phyloP scores from a whole-genome alignment of 768 basidiomycete genomes.

The Xerocomus potaroensis region DNA sequence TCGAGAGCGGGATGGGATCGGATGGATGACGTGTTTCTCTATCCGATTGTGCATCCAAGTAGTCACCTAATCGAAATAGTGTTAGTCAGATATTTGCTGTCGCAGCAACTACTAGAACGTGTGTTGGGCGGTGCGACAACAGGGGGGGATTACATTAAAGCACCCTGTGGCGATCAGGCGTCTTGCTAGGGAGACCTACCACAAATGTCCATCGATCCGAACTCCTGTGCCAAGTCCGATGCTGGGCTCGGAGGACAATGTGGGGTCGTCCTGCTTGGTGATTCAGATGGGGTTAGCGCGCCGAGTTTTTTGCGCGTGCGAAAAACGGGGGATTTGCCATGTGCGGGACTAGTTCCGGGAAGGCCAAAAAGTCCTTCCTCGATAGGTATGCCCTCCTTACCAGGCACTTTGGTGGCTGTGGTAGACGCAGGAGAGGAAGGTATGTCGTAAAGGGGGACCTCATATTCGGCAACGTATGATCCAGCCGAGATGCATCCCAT shows the following conservation, averaged over 20 bases:
- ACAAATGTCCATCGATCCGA: constrained; percentile 23
- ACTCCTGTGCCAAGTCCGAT: constrained; percentile 15
- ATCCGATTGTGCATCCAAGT: constrained; percentile 7
- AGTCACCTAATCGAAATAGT: constrained; percentile 10
- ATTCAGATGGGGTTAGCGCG: constrained; percentile 2
- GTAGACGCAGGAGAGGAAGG: constrained; percentile 2
- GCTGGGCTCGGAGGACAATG: constrained; percentile 18
- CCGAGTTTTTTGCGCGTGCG: neutral
- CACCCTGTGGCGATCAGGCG: neutral
- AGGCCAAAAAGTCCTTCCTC: constrained; percentile 2
- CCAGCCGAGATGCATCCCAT: neutral
- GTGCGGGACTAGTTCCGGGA: constrained; percentile 14
- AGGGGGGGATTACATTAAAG: too few relatives aligned
- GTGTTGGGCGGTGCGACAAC: neutral
- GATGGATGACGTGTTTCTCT: constrained; percentile 2
- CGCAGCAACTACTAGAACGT: neutral
- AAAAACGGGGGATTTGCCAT: neutral
- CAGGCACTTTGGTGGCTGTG: neutral
- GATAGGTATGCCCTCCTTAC: neutral
- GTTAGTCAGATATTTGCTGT: neutral
- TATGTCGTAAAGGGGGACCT: constrained; percentile 8
- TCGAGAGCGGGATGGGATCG: neutral
- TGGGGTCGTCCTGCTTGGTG: neutral
- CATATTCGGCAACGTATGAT: constrained; percentile 18
- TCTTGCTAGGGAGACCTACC: constrained; percentile 20